Evolutionary conservation across 176 grass and related monocot genomes (phyloP), one percentile per base, ranked within the genome.

Genomic region (Alloteropsis semialata): DNA sequence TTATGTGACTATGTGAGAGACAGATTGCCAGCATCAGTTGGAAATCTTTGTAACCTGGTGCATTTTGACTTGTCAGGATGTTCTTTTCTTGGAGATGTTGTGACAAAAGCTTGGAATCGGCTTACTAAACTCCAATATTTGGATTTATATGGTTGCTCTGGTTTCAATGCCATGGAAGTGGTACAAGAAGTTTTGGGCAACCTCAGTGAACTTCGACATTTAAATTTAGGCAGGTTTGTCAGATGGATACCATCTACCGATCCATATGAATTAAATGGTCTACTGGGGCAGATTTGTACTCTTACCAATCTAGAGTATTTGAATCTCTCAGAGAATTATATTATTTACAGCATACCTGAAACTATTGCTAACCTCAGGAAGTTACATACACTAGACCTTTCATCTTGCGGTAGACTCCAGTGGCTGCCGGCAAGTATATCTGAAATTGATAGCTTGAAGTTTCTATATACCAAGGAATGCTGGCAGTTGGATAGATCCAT

Each of bases 201-300:
- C 8, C 50, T 54, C 50, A 21, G 19, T 54, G 19, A 54, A 54
- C 50, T 54, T 54, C 50, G 50, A 22, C 18, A 54, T 22, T 22
- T 54, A 8, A 54, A 54, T 22, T 54, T 54, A 54, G 5, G 50
- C 6, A 2, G 1, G 5, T 22, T 5, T 19, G 22, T 54, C 50
- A 1, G 3, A 21, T 6, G 4, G 1, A 22, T 53, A 8, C 0
- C 5, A 8, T 5, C 0, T 51, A 1, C 1, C 17, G 0, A 51
- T 51, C 17, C 3, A 21, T 16, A 5, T 21, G 1, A 21, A 21
- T 21, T 53, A 18, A 8, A 54, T 1, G 0, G 50, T 54, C 50
- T 54, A 0, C 19, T 54, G 19, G 0, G 1, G 50, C 1, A 19
- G 18, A 54, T 54, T 1, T n/a, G n/a, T n/a, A n/a, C n/a, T n/a